Conservation (phyloP, 192 early-diverging fungal species). For the Podila horticola region DNA sequence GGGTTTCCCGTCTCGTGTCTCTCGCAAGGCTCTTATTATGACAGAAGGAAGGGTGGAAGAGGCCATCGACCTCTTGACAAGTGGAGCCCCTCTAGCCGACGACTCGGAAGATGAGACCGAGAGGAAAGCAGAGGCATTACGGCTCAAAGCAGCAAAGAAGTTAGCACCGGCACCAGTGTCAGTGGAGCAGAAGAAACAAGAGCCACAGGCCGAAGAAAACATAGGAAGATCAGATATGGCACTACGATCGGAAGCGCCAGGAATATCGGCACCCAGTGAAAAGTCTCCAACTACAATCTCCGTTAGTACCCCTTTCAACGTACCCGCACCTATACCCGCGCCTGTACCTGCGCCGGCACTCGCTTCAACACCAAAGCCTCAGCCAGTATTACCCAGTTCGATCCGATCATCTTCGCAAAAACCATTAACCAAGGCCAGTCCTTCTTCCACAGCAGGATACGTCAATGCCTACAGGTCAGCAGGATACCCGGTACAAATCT, state of each 20-base stretch:
- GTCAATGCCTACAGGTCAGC: background rate
- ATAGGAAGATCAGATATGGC: background rate
- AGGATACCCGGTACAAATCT: constrained; percentile 23
- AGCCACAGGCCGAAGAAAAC: no score
- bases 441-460: background rate
- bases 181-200: background rate
- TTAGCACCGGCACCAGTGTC: constrained; percentile 5
- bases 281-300: background rate
- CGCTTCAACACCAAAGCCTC: background rate
- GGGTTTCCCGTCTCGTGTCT: constrained; percentile 32
- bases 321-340: background rate
- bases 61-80: constrained; percentile 41
- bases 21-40: constrained; percentile 40
- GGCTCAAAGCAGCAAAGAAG: constrained; percentile 1
- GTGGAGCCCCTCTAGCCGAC: constrained; percentile 27
- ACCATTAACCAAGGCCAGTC: background rate
- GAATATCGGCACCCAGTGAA: background rate
- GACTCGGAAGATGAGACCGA: constrained; percentile 47
- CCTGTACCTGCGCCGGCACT: background rate
- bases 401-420: background rate
- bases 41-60: constrained; percentile 44
- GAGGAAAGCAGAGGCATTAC: background rate
- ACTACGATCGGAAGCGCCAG: background rate
- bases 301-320: background rate
- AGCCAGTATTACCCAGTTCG: background rate